These are phyloP conservation scores for Diutina siamensis DNA, from an alignment of 1,139 yeast species.

Conservation along the genomic window DNA sequence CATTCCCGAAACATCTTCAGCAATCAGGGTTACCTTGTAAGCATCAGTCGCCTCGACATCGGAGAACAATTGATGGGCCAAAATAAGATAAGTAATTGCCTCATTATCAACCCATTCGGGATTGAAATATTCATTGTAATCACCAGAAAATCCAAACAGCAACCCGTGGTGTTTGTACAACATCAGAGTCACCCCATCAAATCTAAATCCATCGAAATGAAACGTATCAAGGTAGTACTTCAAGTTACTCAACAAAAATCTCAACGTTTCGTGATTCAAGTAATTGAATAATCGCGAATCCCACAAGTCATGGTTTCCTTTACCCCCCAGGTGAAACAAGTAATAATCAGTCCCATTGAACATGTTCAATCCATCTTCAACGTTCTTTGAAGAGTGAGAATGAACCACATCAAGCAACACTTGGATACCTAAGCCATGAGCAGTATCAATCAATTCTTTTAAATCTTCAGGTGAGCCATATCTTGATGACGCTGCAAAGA, in stretches of 20 bases:
- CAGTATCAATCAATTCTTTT: conserved; percentile 81
- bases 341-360: conserved; percentile 96
- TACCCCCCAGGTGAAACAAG: conserved; percentile 78
- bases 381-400: conserved; percentile 92
- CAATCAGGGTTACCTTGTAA: conserved; percentile 62
- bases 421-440: conserved; percentile 78
- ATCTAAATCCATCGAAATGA: conserved; percentile 88
- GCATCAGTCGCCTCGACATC: conserved; percentile 26
- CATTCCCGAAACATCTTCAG: conserved; percentile 97
- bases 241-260: conserved; percentile 80
- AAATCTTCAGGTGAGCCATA: conserved; percentile 93
- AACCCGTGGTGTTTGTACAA: conserved; percentile 86
- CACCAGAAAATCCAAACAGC: conserved; percentile 83
- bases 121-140: conserved; percentile 82
- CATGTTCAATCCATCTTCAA: conserved; percentile 83
- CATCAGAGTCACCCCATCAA: conserved; percentile 96
- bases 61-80: conserved; percentile 69
- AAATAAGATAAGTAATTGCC: conserved; percentile 75
- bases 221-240: conserved; percentile 76
- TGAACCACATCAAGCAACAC: conserved; percentile 90
- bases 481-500: conserved; percentile 81
- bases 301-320: conserved; percentile 88
- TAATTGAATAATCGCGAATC: conserved; percentile 90
- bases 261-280: conserved; percentile 77
- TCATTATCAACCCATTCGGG: conserved; percentile 76